Conservation (phyloP, 2,329 filamentous ascomycete species). For the Xylariomycetidae sp. region DNA sequence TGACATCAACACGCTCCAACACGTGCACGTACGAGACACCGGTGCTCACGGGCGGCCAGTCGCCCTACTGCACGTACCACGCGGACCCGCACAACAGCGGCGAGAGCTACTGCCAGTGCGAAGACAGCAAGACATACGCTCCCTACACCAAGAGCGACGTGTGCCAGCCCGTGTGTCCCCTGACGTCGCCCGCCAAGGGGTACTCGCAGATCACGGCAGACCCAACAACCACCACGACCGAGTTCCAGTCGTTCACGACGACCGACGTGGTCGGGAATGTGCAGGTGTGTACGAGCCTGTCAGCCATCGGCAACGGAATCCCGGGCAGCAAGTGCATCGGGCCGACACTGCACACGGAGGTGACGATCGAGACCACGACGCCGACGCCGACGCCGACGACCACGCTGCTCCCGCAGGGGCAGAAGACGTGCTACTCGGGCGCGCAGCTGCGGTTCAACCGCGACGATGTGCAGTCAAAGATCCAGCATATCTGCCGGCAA, state of each 20-base stretch:
- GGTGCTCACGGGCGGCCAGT: background rate
- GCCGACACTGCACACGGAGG: no score
- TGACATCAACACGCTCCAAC: slow-evolving; percentile 1
- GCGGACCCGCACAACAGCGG: background rate
- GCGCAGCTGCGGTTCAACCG: no score
- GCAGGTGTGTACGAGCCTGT: slow-evolving; percentile 2
- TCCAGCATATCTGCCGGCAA: no score
- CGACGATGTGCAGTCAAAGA: no score
- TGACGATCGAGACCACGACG: no score
- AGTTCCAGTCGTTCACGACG: slow-evolving; percentile 1
- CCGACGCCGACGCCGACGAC: no score
- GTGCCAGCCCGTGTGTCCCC: slow-evolving; percentile 3
- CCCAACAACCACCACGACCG: background rate
- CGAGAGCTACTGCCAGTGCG: background rate
- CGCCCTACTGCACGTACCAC: slow-evolving; percentile 2
- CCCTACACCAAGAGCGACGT: slow-evolving; percentile 1
- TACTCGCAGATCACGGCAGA: slow-evolving; percentile 2
- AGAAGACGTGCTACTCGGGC: no score
- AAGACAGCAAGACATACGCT: slow-evolving; percentile 2
- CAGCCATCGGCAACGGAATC: no score
- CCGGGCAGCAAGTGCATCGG: no score
- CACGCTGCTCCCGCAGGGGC: no score
- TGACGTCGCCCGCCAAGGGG: slow-evolving; percentile 1
- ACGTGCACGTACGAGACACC: slow-evolving; percentile 3
- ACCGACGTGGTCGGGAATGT: slow-evolving; percentile 1